A percentile compares a stretch with the other conserved stretches of the same genome.
Evolutionary conservation across 805 yeast genomes (phyloP).

Genomic region (Saccharomycopsis capsularis): DNA sequence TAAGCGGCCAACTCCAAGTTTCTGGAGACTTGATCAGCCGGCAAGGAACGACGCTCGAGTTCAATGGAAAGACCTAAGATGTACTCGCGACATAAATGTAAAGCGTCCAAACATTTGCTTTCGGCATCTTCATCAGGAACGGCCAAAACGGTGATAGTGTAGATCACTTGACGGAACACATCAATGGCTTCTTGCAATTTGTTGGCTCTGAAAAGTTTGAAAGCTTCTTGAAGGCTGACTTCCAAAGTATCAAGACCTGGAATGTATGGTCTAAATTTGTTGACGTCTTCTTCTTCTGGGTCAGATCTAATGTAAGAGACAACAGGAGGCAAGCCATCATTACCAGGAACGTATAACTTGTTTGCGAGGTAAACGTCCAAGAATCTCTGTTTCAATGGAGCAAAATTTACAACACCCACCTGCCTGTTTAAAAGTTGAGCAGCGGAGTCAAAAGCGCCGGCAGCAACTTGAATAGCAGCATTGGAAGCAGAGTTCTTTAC

Average conservation of each 20-base stretch:
- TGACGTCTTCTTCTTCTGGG: conserved; percentile 46
- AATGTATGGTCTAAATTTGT: conserved; percentile 54
- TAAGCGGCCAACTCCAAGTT: conserved; percentile 93
- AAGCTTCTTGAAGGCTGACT: conserved; percentile 58
- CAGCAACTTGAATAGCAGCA: conserved; percentile 89
- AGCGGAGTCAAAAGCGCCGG: conserved; percentile 95
- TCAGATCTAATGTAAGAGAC: conserved; percentile 58
- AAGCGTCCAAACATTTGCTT: conserved; percentile 60
- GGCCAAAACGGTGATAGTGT: conserved; percentile 62
- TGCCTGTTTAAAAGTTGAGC: conserved; percentile 89
- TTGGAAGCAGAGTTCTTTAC: conserved; percentile 70
- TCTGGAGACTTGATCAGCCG: conserved; percentile 65
- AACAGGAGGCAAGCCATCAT: conserved; percentile 67
- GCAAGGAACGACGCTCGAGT: conserved; percentile 76
- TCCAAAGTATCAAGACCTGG: conserved; percentile 69
- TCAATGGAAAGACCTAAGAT: conserved; percentile 90
- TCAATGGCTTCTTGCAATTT: conserved; percentile 76
- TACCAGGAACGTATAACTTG: conserved; percentile 67
- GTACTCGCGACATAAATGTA: conserved; percentile 78
- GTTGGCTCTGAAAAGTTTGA: conserved; percentile 75
- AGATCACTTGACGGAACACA: conserved; percentile 71
- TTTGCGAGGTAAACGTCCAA: conserved; percentile 76
- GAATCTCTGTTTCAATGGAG: conserved; percentile 79
- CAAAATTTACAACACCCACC: conserved; percentile 78
- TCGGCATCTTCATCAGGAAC: conserved; percentile 74